A percentile compares a stretch with the other conserved stretches of the same genome.
Conservation (phyloP, 345 rosid species). For the Eucalyptus pumila region DNA sequence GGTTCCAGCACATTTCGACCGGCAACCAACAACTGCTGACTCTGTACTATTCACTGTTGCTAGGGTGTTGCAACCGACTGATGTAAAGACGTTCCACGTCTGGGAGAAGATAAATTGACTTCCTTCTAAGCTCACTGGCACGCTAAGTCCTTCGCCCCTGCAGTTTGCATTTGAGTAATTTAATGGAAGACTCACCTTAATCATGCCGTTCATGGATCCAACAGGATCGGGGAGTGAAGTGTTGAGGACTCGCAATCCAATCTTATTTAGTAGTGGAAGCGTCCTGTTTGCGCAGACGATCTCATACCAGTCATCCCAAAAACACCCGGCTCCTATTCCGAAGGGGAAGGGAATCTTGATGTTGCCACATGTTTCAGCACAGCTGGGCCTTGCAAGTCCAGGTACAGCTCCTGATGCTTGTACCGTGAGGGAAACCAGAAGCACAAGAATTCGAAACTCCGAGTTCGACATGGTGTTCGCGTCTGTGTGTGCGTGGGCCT, state of each 20-base stretch:
- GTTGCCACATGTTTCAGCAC: not conserved
- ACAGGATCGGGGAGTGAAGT: not conserved
- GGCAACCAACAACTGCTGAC: not conserved
- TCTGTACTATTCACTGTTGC: not conserved
- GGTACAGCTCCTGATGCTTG: not conserved
- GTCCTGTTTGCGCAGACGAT: not conserved
- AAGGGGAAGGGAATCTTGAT: not conserved
- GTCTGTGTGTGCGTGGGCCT: not conserved
- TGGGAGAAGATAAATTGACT: not conserved
- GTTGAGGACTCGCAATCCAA: not conserved
- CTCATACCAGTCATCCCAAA: not conserved
- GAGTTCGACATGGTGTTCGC: not conserved
- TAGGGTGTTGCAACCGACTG: not conserved
- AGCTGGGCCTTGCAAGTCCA: not conserved
- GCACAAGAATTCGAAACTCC: not conserved
- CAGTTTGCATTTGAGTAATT: not conserved
- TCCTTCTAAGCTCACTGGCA: not conserved
- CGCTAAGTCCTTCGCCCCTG: accelerated
- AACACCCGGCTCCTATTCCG: not conserved
- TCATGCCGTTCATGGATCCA: not conserved
- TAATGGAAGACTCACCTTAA: not conserved
- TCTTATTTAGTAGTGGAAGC: not conserved
- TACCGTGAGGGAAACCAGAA: not conserved
- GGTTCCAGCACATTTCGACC: not conserved
- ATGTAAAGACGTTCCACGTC: not conserved